Evolutionary conservation across 2,329 filamentous ascomycete genomes (phyloP).

Genomic region (Neonectria neomacrospora): DNA sequence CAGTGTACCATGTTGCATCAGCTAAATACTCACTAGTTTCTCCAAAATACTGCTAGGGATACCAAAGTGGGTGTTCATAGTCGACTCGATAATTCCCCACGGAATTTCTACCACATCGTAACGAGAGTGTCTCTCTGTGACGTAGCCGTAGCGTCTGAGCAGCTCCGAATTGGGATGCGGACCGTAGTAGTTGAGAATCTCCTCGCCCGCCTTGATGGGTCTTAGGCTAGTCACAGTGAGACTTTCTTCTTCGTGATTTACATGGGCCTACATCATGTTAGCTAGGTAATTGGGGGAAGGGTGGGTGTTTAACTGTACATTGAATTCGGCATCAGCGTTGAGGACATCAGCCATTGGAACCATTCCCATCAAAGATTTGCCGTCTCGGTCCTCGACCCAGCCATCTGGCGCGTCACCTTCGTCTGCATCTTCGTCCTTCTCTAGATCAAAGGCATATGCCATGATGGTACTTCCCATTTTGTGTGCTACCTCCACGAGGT

Average conservation of each 20-base stretch:
- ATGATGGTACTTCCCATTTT: constrained; percentile 89
- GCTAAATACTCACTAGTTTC: constrained; percentile 52
- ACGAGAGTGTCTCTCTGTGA: constrained; percentile 79
- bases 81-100: constrained; percentile 65
- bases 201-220: constrained; percentile 74
- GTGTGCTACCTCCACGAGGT: constrained; percentile 70
- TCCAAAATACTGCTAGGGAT: constrained; percentile 53
- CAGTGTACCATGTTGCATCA: background rate
- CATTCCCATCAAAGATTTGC: constrained; percentile 78
- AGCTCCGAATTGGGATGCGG: constrained; percentile 85
- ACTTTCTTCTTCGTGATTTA: constrained; percentile 63
- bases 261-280: constrained; percentile 56
- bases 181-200: constrained; percentile 91
- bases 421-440: constrained; percentile 64
- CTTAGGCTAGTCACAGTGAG: constrained; percentile 79
- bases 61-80: constrained; percentile 54
- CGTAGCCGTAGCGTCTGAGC: constrained; percentile 86
- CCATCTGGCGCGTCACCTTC: constrained; percentile 71
- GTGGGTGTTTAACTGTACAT: constrained; percentile 60
- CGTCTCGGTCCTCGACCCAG: constrained; percentile 72
- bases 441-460: constrained; percentile 91
- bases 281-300: background rate
- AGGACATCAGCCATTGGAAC: constrained; percentile 90
- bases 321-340: constrained; percentile 90
- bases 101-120: constrained; percentile 88